These are phyloP conservation scores for Alternaria sp. DNA, from an alignment of 2,329 filamentous ascomycete species.

Conservation along the genomic window DNA sequence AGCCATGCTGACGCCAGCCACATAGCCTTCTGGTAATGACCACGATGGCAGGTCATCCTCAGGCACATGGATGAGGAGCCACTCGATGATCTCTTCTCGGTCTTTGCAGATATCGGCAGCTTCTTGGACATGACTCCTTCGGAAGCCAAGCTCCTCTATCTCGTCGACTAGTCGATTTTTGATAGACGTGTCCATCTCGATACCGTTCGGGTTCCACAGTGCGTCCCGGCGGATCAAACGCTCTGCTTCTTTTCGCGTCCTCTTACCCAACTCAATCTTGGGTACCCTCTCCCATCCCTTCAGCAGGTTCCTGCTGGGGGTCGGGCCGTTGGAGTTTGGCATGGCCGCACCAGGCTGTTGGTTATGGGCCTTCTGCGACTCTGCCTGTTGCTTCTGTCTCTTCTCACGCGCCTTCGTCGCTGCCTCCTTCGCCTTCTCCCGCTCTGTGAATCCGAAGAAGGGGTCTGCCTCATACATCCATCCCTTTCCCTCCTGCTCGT, in stretches of 20 bases:
- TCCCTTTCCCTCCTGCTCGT: conserved; percentile 75
- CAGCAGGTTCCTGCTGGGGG: conserved; percentile 57
- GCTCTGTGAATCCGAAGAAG: conserved; percentile 80
- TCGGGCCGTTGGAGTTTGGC: conserved; percentile 35
- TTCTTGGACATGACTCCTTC: conserved; percentile 88
- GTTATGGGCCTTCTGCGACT: conserved; percentile 70
- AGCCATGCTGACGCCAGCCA: conserved; percentile 86
- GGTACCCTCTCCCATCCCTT: conserved; percentile 85
- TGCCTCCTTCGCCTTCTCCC: conserved; percentile 77
- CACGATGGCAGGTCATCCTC: conserved; percentile 95
- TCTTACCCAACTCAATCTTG: conserved; percentile 91
- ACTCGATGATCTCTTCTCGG: conserved; percentile 90
- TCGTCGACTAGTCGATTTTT: conserved; percentile 73
- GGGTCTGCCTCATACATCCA: conserved; percentile 98
- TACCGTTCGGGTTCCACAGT: conserved; percentile 84
- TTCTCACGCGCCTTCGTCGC: conserved; percentile 83
- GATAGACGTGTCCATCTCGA: conserved; percentile 68
- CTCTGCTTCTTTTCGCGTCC: conserved; percentile 81
- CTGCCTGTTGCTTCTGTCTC: conserved; percentile 61
- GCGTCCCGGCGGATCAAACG: conserved; percentile 77
- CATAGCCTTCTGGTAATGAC: conserved; percentile 91
- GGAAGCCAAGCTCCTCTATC: conserved; percentile 81
- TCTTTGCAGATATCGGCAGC: conserved; percentile 88
- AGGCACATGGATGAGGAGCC: conserved; percentile 95
- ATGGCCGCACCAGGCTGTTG: conserved; percentile 44